These are phyloP conservation scores for Podosphaera xanthii DNA, from an alignment of 2,329 filamentous ascomycete genomes.

Conservation along the genomic window DNA sequence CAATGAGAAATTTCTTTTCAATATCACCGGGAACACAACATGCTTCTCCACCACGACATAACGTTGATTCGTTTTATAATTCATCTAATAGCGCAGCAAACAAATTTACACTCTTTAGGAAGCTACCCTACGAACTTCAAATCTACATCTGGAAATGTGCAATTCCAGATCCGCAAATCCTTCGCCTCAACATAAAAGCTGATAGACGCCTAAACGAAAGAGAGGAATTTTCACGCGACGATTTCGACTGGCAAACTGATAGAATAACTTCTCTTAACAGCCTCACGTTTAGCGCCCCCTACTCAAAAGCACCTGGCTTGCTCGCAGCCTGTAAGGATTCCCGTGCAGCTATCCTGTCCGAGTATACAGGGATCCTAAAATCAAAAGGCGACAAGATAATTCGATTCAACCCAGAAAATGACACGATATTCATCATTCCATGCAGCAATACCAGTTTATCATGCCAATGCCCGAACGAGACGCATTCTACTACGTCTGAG, in stretches of 20 bases:
- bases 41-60: not conserved
- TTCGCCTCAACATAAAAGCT: not conserved
- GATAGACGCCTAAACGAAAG: not conserved
- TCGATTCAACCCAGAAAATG: constrained; percentile 1
- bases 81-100: not conserved
- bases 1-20: not conserved
- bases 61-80: not conserved
- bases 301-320: not conserved
- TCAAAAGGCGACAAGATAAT: not conserved
- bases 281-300: not conserved
- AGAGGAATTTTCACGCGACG: not conserved
- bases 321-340: constrained; percentile 1
- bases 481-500: not conserved
- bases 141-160: not conserved
- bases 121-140: constrained; percentile 1
- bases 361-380: not conserved
- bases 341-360: not conserved
- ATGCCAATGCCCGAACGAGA: not conserved
- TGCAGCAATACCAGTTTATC: not conserved
- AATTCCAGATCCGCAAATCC: constrained; percentile 1
- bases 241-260: not conserved
- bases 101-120: not conserved
- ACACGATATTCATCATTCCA: not conserved
- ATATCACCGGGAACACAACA: not conserved
- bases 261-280: not conserved